phyloP scores from a whole-genome alignment of 1,139 yeast genomes.

The Meyerozyma guilliermondii region DNA sequence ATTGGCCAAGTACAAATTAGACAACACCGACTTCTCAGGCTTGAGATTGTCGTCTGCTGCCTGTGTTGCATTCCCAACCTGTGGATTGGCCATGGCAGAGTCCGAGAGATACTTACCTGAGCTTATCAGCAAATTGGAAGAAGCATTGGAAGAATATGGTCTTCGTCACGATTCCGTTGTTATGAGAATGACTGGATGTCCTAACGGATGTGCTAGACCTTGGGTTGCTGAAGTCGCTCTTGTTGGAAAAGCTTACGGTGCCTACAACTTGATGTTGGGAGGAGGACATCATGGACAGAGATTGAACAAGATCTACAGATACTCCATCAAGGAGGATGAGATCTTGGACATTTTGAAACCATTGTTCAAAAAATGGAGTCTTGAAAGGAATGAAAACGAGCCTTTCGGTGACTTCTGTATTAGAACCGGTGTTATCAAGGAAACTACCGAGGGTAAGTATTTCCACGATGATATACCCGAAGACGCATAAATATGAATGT shows the following conservation, averaged over 20 bases:
- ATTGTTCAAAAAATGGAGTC: constrained; percentile 88
- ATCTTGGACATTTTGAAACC: constrained; percentile 74
- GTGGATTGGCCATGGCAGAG: constrained; percentile 99
- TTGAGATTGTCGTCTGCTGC: constrained; percentile 90
- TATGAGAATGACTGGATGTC: constrained; percentile 99
- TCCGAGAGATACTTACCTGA: constrained; percentile 92
- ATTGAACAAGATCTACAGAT: constrained; percentile 82
- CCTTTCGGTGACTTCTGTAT: constrained; percentile 94
- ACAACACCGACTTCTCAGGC: constrained; percentile 78
- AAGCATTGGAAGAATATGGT: constrained; percentile 83
- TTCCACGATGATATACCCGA: constrained; percentile 95
- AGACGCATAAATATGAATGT: constrained; percentile 40
- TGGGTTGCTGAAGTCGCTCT: constrained; percentile 96
- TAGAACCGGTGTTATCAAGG: constrained; percentile 80
- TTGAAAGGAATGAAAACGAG: constrained; percentile 86
- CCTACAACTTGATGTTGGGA: constrained; percentile 91
- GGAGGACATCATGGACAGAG: constrained; percentile 96
- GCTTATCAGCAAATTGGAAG: constrained; percentile 75
- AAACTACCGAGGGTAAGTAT: constrained; percentile 84
- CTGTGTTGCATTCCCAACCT: constrained; percentile 97
- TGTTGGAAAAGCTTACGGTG: constrained; percentile 92
- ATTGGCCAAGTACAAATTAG: constrained; percentile 72
- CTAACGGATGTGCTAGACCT: constrained; percentile 98
- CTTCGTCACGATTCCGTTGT: constrained; percentile 91
- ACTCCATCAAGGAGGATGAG: constrained; percentile 88